A percentile compares a stretch with the other conserved stretches of the same genome.
phyloP scores from a whole-genome alignment of 495 filamentous ascomycete genomes.

The Extremus antarcticus region DNA sequence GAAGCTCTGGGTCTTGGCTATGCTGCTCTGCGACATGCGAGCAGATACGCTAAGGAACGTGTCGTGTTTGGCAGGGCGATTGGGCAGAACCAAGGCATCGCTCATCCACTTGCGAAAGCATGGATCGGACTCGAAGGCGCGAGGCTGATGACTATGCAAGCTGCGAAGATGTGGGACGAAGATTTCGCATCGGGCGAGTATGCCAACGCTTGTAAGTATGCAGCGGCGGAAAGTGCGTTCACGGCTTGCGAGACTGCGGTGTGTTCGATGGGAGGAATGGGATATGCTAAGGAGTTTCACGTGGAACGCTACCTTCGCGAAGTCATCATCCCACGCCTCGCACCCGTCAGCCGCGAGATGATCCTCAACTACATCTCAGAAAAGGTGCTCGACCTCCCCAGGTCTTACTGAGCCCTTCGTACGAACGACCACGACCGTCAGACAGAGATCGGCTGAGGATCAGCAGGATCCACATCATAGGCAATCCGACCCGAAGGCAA shows the following conservation, averaged over 20 bases:
- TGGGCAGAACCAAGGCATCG: slow-evolving; percentile 24
- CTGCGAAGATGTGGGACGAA: slow-evolving; percentile 25
- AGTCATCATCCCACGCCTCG: slow-evolving; percentile 23
- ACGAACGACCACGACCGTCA: not conserved
- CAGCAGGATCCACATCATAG: slow-evolving; percentile 30
- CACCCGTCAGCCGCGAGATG: slow-evolving; percentile 27
- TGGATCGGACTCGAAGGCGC: slow-evolving; percentile 23
- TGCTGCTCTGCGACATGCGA: slow-evolving; percentile 23
- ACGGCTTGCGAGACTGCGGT: slow-evolving; percentile 24
- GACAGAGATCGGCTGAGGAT: slow-evolving; percentile 26
- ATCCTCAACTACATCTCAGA: slow-evolving; percentile 23
- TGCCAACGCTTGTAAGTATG: slow-evolving; percentile 25
- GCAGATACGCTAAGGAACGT: slow-evolving; percentile 22
- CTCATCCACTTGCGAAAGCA: slow-evolving; percentile 22
- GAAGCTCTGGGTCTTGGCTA: slow-evolving; percentile 25
- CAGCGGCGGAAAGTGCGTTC: slow-evolving; percentile 24
- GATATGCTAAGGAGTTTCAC: slow-evolving; percentile 26
- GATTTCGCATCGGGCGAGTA: slow-evolving; percentile 23
- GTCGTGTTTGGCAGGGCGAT: slow-evolving; percentile 25
- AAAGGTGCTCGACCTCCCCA: slow-evolving; percentile 21
- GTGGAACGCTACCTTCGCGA: slow-evolving; percentile 27
- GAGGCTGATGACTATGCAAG: slow-evolving; percentile 24
- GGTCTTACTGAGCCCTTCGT: slow-evolving; percentile 15
- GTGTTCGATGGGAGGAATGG: slow-evolving; percentile 24
- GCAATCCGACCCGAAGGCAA: slow-evolving; percentile 35